Conservation (phyloP, 192 early-diverging fungal genomes). For the Entomortierella parvispora region DNA sequence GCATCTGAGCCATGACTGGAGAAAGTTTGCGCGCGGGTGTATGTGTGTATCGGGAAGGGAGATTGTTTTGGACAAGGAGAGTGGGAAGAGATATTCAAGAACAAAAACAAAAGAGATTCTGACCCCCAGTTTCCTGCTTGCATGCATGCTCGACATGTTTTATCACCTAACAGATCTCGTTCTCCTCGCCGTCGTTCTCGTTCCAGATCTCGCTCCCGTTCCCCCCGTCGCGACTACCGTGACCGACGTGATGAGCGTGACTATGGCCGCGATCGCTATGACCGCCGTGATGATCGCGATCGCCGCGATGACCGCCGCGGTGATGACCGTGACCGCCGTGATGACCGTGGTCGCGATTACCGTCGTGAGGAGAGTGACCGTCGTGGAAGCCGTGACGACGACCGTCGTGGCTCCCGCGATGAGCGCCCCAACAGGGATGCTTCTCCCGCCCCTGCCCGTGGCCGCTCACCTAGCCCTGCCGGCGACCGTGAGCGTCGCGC, state of each 20-base stretch:
- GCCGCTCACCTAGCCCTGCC: slow-evolving; percentile 33
- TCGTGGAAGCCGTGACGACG: slow-evolving; percentile 7
- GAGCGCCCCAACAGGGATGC: not conserved
- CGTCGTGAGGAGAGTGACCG: slow-evolving; percentile 17
- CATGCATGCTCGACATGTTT: not conserved
- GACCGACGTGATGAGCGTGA: slow-evolving; percentile 14
- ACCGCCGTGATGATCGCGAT: slow-evolving; percentile 16
- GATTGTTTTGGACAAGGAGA: too few species aligned
- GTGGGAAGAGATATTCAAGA: too few species aligned
- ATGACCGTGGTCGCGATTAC: slow-evolving; percentile 17
- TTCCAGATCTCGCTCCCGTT: slow-evolving; percentile 33
- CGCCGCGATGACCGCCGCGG: slow-evolving; percentile 15
- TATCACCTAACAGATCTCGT: slow-evolving; percentile 18
- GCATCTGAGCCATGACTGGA: too few species aligned
- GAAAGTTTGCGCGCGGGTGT: too few species aligned
- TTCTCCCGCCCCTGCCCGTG: slow-evolving; percentile 24
- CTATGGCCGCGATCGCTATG: slow-evolving; percentile 19
- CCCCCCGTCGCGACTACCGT: slow-evolving; percentile 36
- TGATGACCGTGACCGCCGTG: slow-evolving; percentile 13
- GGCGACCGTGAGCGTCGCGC: slow-evolving; percentile 20
- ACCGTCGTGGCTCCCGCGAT: slow-evolving; percentile 5
- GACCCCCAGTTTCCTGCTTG: not conserved
- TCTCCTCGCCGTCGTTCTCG: slow-evolving; percentile 25
- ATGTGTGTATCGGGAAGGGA: too few species aligned
- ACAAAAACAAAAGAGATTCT: too few species aligned